phyloP scores from a whole-genome alignment of 1,139 yeast genomes.

The Taphrina flavorubra region DNA sequence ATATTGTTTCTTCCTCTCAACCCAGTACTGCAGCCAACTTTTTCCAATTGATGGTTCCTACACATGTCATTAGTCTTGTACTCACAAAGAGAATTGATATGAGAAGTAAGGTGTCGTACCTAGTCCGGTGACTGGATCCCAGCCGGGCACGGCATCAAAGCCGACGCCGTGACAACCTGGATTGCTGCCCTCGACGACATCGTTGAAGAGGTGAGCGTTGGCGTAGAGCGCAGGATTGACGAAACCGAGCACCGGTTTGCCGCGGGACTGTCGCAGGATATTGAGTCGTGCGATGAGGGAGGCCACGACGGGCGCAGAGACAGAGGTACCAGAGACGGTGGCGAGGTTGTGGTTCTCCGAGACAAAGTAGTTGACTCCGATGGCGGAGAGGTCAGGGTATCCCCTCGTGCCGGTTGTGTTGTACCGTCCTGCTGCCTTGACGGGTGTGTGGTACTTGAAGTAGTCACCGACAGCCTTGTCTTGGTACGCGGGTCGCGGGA shows the following conservation, averaged over 20 bases:
- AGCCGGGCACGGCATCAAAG: slow-evolving; percentile 20
- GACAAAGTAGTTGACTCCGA: slow-evolving; percentile 21
- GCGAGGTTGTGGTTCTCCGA: slow-evolving; percentile 7
- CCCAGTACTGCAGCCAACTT: slow-evolving; percentile 9
- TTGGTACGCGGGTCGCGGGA: slow-evolving; percentile 20
- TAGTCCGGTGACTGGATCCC: slow-evolving; percentile 37
- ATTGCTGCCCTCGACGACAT: slow-evolving; percentile 28
- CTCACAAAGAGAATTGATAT: background rate
- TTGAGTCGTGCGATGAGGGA: slow-evolving; percentile 23
- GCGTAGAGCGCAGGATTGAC: slow-evolving; percentile 29
- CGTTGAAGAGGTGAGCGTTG: slow-evolving; percentile 13
- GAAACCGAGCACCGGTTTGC: slow-evolving; percentile 27
- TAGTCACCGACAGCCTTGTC: slow-evolving; percentile 5
- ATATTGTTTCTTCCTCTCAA: background rate
- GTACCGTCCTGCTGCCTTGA: slow-evolving; percentile 13
- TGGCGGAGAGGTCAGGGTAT: slow-evolving; percentile 29
- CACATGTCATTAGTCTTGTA: background rate
- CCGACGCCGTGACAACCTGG: slow-evolving; percentile 33
- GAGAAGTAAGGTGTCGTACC: slow-evolving; percentile 12
- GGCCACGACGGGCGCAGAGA: slow-evolving; percentile 18
- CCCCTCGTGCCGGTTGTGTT: slow-evolving; percentile 15
- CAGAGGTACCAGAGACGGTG: slow-evolving; percentile 19
- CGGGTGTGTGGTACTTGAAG: slow-evolving; percentile 11
- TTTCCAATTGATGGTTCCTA: background rate
- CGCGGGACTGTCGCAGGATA: slow-evolving; percentile 6